Evolutionary conservation across 2,329 filamentous ascomycete genomes (phyloP), one percentile per base, ranked within the genome.

Genomic region (Lecanoromycetidae sp.): DNA sequence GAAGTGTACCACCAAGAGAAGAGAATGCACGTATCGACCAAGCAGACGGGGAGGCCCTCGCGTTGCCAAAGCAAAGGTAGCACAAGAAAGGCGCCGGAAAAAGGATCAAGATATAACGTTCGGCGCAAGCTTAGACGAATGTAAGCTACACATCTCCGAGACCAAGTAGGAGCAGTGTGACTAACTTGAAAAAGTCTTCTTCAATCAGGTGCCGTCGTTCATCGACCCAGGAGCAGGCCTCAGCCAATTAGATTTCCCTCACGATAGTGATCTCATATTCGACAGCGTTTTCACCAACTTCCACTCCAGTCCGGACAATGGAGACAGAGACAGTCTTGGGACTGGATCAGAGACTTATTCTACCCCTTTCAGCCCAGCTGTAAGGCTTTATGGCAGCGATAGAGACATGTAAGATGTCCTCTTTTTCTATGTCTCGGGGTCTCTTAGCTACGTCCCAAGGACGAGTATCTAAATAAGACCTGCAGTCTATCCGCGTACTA

Each of bases 401-500:
- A 19, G 13, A 35, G 33, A 35, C n/a, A 6, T 35, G 33, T 35
- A 35, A 35, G 33, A n/a, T n/a, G n/a, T n/a, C n/a, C n/a, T n/a
- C n/a, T n/a, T n/a, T n/a, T n/a, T n/a, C n/a, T n/a, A n/a, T n/a
- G n/a, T n/a, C n/a, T n/a, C n/a, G n/a, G n/a, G n/a, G n/a, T n/a
- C n/a, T n/a, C n/a, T n/a, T n/a, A n/a, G n/a, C n/a, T n/a, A n/a
- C n/a, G n/a, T n/a, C n/a, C n/a, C n/a, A n/a, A n/a, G n/a, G n/a
- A n/a, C n/a, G n/a, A n/a, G n/a, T n/a, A n/a, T n/a, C n/a, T n/a
- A n/a, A n/a, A n/a, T n/a, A n/a, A n/a, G n/a, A n/a, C n/a, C n/a
- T n/a, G n/a, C 42, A 70, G 67, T 54, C 57, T 69, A 40, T 66
- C 67, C 50, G 66, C 63, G 29, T 69, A 70, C 46, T 70, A 70